Conservation (phyloP, 768 basidiomycete species). For the Hericium rajendrae region DNA sequence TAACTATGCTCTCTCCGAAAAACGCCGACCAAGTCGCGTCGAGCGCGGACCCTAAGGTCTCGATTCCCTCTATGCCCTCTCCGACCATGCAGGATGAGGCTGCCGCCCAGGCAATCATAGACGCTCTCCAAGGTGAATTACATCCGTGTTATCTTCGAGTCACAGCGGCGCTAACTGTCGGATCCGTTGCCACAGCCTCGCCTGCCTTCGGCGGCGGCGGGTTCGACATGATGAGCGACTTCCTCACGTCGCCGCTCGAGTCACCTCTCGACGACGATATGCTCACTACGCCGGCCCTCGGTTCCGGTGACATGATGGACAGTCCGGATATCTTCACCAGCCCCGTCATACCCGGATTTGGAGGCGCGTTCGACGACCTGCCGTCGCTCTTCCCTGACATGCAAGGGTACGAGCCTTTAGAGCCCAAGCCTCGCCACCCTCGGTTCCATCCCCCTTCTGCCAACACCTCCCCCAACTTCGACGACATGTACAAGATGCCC, state of each 20-base stretch:
- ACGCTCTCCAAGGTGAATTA: slow-evolving; percentile 7
- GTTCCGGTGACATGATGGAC: slow-evolving; percentile 13
- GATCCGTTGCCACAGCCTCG: slow-evolving; percentile 20
- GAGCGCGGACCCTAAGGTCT: slow-evolving; percentile 23
- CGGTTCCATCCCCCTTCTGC: slow-evolving; percentile 1
- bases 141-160: not conserved
- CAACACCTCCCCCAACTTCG: slow-evolving; percentile 20
- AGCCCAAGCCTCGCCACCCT: slow-evolving; percentile 4
- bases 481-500: slow-evolving; percentile 32
- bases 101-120: slow-evolving; percentile 10
- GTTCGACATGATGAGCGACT: slow-evolving; percentile 32
- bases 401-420: slow-evolving; percentile 4
- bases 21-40: slow-evolving; percentile 30
- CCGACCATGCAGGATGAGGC: not conserved
- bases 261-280: slow-evolving; percentile 40
- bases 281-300: slow-evolving; percentile 34
- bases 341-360: slow-evolving; percentile 29
- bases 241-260: slow-evolving; percentile 36
- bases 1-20: slow-evolving; percentile 56
- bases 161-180: not conserved
- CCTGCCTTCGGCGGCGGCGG: slow-evolving; percentile 20
- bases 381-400: slow-evolving; percentile 15
- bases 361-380: slow-evolving; percentile 24
- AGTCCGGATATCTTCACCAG: slow-evolving; percentile 17
- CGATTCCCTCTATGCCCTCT: slow-evolving; percentile 15